A percentile compares a stretch with the other conserved stretches of the same genome.
These are phyloP conservation scores for Pseudogymnoascus sp. DNA, from an alignment of 2,329 filamentous ascomycete species.

Conservation along the genomic window DNA sequence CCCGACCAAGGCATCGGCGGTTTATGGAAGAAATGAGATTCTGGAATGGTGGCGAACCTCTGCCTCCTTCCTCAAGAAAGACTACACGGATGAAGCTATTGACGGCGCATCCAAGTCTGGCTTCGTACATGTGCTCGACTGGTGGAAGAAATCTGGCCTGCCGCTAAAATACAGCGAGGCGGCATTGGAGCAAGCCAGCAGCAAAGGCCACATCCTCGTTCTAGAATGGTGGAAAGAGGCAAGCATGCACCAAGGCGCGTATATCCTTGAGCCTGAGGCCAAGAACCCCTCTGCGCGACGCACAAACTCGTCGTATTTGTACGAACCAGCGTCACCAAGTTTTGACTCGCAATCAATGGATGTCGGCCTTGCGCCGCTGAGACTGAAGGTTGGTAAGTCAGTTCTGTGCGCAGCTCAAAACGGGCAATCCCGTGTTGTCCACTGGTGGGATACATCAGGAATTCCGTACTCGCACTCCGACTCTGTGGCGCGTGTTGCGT, in stretches of 20 bases:
- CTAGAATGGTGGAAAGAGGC: conserved; percentile 89
- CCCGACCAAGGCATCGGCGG: conserved; percentile 79
- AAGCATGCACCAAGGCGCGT: conserved; percentile 48
- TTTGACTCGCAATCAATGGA: conserved; percentile 14
- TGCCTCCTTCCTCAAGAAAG: conserved; percentile 73
- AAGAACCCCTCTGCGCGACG: conserved; percentile 19
- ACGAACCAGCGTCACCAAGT: conserved; percentile 14
- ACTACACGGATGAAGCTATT: conserved; percentile 71
- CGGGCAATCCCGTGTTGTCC: conserved; percentile 67
- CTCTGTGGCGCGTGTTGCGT: conserved; percentile 75
- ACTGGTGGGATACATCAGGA: conserved; percentile 81
- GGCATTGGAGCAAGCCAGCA: conserved; percentile 80
- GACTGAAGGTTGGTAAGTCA: conserved; percentile 74
- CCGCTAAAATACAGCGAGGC: conserved; percentile 78
- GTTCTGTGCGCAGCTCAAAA: conserved; percentile 78
- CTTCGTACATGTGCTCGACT: conserved; percentile 77
- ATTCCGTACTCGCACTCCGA: conserved; percentile 76
- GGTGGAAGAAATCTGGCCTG: conserved; percentile 80
- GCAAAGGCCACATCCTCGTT: conserved; percentile 75
- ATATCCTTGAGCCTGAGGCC: conserved; percentile 36
- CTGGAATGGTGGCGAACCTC: conserved; percentile 88
- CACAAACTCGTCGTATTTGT: conserved; percentile 16
- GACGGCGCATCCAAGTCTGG: conserved; percentile 83
- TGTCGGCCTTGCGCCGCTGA: conserved; percentile 34
- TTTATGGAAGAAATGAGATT: conserved; percentile 77